Conservation (phyloP, 202 grass and related monocot species). For the Hordeum pubiflorum region DNA sequence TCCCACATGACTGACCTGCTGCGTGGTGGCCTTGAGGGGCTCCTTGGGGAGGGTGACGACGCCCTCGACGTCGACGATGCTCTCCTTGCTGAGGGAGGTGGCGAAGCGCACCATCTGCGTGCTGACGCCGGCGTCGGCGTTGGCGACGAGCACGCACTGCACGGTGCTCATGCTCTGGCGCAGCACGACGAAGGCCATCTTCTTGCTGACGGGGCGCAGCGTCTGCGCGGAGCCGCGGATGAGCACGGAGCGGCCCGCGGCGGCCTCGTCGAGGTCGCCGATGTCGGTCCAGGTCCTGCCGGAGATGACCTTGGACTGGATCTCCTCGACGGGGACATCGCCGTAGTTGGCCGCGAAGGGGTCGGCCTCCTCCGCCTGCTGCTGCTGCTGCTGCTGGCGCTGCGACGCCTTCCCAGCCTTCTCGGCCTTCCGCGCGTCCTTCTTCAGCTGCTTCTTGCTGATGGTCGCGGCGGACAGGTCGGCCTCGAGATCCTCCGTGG, state of each 20-base stretch:
- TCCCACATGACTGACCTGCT: conserved; percentile 40
- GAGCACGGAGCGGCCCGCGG: conserved; percentile 41
- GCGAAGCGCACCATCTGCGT: conserved; percentile 81
- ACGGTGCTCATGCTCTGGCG: conserved; percentile 70
- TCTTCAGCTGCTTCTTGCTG: conserved; percentile 88
- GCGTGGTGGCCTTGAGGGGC: conserved; percentile 82
- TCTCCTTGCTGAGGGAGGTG: conserved; percentile 74
- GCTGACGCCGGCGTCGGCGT: conserved; percentile 49
- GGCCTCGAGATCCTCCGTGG: neutral
- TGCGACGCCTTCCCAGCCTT: conserved; percentile 38
- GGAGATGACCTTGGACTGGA: conserved; percentile 75
- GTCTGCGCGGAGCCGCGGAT: conserved; percentile 53
- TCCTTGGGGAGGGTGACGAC: conserved; percentile 67
- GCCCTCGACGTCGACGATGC: conserved; percentile 75
- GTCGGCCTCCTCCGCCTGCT: conserved; percentile 30
- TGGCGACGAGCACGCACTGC: conserved; percentile 70
- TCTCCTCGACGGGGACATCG: conserved; percentile 63
- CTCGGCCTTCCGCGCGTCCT: conserved; percentile 66
- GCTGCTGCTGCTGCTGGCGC: conserved; percentile 49
- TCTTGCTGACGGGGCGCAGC: conserved; percentile 76
- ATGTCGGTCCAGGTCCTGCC: conserved; percentile 52
- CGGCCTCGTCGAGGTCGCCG: conserved; percentile 29
- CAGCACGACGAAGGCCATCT: conserved; percentile 83
- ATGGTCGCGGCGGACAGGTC: conserved; percentile 23
- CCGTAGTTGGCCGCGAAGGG: conserved; percentile 61